phyloP scores from a whole-genome alignment of 129 eudicot genomes.

The Tanacetum coccineum region DNA sequence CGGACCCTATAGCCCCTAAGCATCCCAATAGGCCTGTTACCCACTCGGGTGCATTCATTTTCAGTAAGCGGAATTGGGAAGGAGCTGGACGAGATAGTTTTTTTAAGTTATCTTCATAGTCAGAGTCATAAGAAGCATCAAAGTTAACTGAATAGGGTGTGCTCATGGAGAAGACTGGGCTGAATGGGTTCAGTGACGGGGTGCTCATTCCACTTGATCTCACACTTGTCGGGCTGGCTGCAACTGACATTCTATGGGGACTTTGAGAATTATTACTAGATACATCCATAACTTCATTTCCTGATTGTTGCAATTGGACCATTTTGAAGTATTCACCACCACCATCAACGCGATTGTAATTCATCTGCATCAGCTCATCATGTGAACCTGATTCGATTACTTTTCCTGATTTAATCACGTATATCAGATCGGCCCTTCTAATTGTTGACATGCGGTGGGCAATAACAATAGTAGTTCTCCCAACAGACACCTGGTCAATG shows the following conservation, averaged over 20 bases:
- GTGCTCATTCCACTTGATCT: constrained; percentile 50
- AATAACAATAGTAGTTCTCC: constrained; percentile 61
- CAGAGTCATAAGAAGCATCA: constrained; percentile 42
- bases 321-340: constrained; percentile 59
- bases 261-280: constrained; percentile 21
- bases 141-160: constrained; percentile 56
- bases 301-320: constrained; percentile 53
- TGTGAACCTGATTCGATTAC: constrained; percentile 71
- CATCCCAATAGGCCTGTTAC: constrained; percentile 48
- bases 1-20: constrained; percentile 63
- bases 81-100: constrained; percentile 38
- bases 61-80: constrained; percentile 54
- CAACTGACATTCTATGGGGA: constrained; percentile 28
- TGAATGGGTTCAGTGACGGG: constrained; percentile 47
- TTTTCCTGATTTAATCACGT: constrained; percentile 48
- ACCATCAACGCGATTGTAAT: neutral
- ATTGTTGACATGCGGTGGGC: constrained; percentile 72
- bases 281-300: constrained; percentile 12
- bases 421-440: constrained; percentile 39
- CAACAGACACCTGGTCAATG: constrained; percentile 59
- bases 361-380: constrained; percentile 46
- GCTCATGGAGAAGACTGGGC: constrained; percentile 52
- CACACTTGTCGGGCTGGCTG: constrained; percentile 47
- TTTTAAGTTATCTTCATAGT: constrained; percentile 36
- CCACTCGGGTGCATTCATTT: constrained; percentile 72